These are phyloP conservation scores for Phlyctochytrium planicorne DNA, from an alignment of 192 early-diverging fungal species.

Conservation along the genomic window DNA sequence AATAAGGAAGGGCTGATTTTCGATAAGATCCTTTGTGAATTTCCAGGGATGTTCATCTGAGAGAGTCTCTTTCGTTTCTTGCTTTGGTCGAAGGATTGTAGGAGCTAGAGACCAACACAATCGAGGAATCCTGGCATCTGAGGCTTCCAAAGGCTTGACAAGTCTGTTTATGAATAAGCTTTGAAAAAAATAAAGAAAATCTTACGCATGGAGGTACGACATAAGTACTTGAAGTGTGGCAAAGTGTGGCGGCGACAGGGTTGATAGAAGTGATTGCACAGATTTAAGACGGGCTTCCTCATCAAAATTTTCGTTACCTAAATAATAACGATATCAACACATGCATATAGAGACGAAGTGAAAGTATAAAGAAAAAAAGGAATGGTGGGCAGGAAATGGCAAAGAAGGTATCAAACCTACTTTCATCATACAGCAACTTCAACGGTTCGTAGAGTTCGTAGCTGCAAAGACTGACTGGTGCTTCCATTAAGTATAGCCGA, in stretches of 20 bases:
- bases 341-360: background rate
- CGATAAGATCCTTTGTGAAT: slow-evolving; percentile 34
- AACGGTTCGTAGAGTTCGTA: slow-evolving; percentile 32
- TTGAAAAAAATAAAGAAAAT: slow-evolving; percentile 1
- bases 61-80: slow-evolving; percentile 18
- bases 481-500: slow-evolving; percentile 35
- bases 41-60: slow-evolving; percentile 29
- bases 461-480: slow-evolving; percentile 26
- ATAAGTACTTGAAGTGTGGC: slow-evolving; percentile 34
- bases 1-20: slow-evolving; percentile 14
- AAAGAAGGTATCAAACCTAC: slow-evolving; percentile 7
- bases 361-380: background rate
- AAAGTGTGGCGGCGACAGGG: slow-evolving; percentile 29
- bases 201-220: slow-evolving; percentile 31
- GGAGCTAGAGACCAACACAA: slow-evolving; percentile 29
- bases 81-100: slow-evolving; percentile 32
- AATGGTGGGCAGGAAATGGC: background rate
- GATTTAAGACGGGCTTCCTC: slow-evolving; percentile 33
- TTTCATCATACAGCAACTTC: slow-evolving; percentile 31
- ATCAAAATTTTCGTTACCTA: slow-evolving; percentile 18
- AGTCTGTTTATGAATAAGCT: background rate
- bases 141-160: slow-evolving; percentile 13
- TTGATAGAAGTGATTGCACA: slow-evolving; percentile 22
- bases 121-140: slow-evolving; percentile 16
- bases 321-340: background rate